Base-by-base conservation (phyloP, 148 eudicot genomes). In the Rhododendron molle region DNA sequence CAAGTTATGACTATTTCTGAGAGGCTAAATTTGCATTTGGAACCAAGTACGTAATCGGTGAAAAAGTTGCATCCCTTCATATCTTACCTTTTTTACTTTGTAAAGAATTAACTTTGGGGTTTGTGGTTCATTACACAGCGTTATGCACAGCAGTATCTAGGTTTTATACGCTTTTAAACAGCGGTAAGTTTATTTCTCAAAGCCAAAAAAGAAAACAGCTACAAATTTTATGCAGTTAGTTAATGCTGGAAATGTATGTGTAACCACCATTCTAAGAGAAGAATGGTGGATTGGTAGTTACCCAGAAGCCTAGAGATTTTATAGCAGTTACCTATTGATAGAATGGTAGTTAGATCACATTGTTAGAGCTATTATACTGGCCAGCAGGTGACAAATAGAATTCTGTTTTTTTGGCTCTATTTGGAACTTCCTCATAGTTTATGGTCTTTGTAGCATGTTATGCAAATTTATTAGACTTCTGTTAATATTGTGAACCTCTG, bases 1-100 rank as follows among this genome's bases (percentile, higher is more conserved):
- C 43, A 90, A 91, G 43, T 88, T 96, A 30, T 96, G 89, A 96
- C 20, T 58, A 26, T n/a, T 40, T 28, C 30, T 40, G 11, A 26
- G 34, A 74, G 46, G 82, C 76, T 43, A 44, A 77, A 60, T 16
- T 28, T 84, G 30, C 49, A 13, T 84, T n/a, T 76, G 9, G 20
- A 84, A 14, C 34, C 56, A 71, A 40, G 18, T 28, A 73, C 34
- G 82, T 82, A 60, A 81, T 56, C 40, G 2, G 36, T 44, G 36
- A 85, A 14, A 21, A 71, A 78, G 34, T 49, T 14, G 44, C 26
- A 0, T 18, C 56, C 56, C 56, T 15, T 54, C 60, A 2, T 54
- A 32, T 56, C 0, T 71, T 47, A 15, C 0, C 3, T 23, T 30
- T 46, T 83, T 72, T 23, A 67, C 43, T 67, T 69, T 4, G 5